These are phyloP conservation scores for Medicago truncatula DNA, from an alignment of 306 rosid genomes.

Conservation along the genomic window DNA sequence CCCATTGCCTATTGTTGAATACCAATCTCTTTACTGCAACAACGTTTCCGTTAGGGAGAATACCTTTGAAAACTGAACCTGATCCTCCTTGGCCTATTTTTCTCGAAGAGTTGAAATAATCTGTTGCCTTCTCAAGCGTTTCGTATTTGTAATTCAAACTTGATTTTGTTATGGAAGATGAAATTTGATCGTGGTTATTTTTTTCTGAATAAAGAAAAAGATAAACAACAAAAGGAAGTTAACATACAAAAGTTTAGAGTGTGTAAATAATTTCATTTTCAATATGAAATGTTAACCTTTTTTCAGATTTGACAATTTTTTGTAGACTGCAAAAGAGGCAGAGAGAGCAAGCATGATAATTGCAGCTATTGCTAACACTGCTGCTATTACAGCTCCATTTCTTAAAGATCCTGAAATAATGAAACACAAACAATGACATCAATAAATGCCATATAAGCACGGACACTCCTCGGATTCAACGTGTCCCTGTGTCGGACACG, in stretches of 20 bases:
- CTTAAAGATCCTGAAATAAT: conserved; percentile 52
- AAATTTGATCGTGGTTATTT: conserved; percentile 41
- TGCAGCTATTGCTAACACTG: conserved; percentile 63
- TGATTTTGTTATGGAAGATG: conserved; percentile 56
- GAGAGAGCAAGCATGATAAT: conserved; percentile 54
- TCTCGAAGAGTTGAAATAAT: conserved; percentile 68
- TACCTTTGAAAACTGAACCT: conserved; percentile 83
- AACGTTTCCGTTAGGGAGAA: conserved; percentile 59
- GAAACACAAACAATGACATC: conserved; percentile 5
- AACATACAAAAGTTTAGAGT: not conserved
- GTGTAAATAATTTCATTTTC: not conserved
- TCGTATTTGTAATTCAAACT: conserved; percentile 76
- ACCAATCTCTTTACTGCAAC: conserved; percentile 90
- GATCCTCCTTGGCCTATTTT: conserved; percentile 94
- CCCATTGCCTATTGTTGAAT: conserved; percentile 92
- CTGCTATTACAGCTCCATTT: conserved; percentile 59
- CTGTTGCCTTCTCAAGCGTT: conserved; percentile 78
- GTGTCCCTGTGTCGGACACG: too few species aligned
- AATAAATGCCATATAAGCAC: not conserved
- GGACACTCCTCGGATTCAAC: too few species aligned
- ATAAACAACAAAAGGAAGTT: conserved; percentile 8
- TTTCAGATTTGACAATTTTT: conserved; percentile 50
- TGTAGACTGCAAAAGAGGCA: conserved; percentile 60
- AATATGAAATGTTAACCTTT: conserved; percentile 45
- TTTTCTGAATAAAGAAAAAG: conserved; percentile 47